Conservation (phyloP, 2,329 filamentous ascomycete genomes). For the Fusarium chuoi region DNA sequence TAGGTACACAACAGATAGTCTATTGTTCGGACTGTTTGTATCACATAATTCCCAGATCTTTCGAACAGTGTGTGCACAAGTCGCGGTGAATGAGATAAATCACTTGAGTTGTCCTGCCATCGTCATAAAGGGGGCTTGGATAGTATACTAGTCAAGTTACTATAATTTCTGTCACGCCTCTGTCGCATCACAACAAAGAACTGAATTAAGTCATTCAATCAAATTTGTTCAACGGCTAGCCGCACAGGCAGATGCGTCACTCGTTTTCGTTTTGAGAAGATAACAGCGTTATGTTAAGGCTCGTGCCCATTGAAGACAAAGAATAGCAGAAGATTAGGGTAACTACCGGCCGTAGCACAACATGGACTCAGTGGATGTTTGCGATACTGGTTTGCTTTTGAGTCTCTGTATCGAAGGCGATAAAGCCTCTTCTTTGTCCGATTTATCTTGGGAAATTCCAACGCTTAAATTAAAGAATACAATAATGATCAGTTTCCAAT, state of each 20-base stretch:
- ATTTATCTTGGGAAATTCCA: background rate
- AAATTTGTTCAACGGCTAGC: too few species aligned
- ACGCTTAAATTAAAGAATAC: background rate
- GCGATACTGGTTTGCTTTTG: background rate
- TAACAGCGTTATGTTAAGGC: too few species aligned
- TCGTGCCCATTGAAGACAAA: too few species aligned
- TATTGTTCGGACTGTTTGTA: background rate
- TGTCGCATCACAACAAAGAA: background rate
- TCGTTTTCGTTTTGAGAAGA: background rate
- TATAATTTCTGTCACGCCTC: background rate
- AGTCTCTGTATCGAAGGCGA: background rate
- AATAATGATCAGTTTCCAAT: too few species aligned
- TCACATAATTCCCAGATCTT: too few species aligned
- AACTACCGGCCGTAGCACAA: fast-evolving
- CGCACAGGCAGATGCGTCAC: fast-evolving
- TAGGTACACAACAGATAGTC: background rate
- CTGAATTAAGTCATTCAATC: background rate
- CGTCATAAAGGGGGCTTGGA: too few species aligned
- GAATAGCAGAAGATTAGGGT: fast-evolving
- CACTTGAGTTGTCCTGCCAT: background rate
- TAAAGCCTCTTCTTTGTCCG: background rate
- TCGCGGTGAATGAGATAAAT: background rate
- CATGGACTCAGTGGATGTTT: background rate
- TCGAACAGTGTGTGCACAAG: background rate
- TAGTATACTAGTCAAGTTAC: background rate